Conservation (phyloP, 2,329 filamentous ascomycete genomes). For the Lecanicillium sp. region DNA sequence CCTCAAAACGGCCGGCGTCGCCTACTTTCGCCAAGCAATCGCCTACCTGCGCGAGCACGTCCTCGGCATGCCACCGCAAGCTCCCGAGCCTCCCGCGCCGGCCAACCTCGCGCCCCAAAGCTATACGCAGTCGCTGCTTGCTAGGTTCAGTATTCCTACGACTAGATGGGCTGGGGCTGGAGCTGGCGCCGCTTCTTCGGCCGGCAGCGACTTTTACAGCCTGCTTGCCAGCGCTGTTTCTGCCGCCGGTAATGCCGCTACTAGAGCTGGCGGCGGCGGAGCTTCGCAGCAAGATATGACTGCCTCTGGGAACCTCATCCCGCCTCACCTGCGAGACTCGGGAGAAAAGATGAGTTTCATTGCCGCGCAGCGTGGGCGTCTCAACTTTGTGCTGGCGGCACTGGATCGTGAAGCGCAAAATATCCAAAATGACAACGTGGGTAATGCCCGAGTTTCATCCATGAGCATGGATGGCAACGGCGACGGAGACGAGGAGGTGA, state of each 20-base stretch:
- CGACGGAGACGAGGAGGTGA: slow-evolving; percentile 23
- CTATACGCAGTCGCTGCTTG: slow-evolving; percentile 77
- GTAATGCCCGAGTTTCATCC: slow-evolving; percentile 18
- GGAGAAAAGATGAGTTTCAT: slow-evolving; percentile 68
- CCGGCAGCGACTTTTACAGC: slow-evolving; percentile 62
- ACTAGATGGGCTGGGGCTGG: slow-evolving; percentile 46
- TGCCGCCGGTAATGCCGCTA: slow-evolving; percentile 42
- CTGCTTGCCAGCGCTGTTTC: slow-evolving; percentile 68
- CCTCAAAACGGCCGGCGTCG: slow-evolving; percentile 66
- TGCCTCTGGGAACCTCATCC: slow-evolving; percentile 56
- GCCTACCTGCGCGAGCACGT: slow-evolving; percentile 67
- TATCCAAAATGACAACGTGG: slow-evolving; percentile 30
- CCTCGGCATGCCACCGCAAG: slow-evolving; percentile 61
- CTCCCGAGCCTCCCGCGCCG: slow-evolving; percentile 26
- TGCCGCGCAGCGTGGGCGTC: slow-evolving; percentile 66
- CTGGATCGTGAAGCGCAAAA: slow-evolving; percentile 71
- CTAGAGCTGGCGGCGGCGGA: slow-evolving; percentile 14
- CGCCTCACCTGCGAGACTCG: slow-evolving; percentile 55
- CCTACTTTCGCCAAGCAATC: slow-evolving; percentile 64
- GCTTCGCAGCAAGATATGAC: slow-evolving; percentile 6
- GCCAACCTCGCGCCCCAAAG: slow-evolving; percentile 37
- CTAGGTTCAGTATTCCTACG: slow-evolving; percentile 75
- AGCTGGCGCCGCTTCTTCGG: slow-evolving; percentile 25
- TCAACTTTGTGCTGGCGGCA: slow-evolving; percentile 65
- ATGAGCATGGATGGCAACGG: slow-evolving; percentile 18